phyloP scores from a whole-genome alignment of 2,329 filamentous ascomycete species.

The Penicillium sp. region DNA sequence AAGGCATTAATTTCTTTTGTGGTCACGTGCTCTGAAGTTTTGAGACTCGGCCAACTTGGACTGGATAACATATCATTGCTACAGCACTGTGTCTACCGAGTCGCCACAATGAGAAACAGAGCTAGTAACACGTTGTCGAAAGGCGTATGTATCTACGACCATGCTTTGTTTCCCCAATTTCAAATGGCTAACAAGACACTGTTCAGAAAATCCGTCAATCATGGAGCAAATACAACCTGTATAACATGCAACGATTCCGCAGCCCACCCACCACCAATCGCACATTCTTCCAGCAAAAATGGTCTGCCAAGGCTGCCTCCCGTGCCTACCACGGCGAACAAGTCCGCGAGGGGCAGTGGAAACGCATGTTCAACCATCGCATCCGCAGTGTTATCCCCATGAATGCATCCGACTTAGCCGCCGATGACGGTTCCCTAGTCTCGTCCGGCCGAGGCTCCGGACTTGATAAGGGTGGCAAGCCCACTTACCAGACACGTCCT shows the following conservation, averaged over 20 bases:
- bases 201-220: slow-evolving; percentile 85
- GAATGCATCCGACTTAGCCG: slow-evolving; percentile 75
- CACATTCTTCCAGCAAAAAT: slow-evolving; percentile 99
- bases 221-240: slow-evolving; percentile 97
- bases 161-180: background rate
- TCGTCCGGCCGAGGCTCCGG: slow-evolving; percentile 83
- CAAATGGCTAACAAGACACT: slow-evolving; percentile 10
- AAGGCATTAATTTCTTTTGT: background rate
- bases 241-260: slow-evolving; percentile 68
- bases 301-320: slow-evolving; percentile 78
- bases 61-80: slow-evolving; percentile 11
- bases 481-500: slow-evolving; percentile 31
- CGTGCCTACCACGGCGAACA: slow-evolving; percentile 94
- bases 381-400: slow-evolving; percentile 83
- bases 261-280: slow-evolving; percentile 46
- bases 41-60: slow-evolving; percentile 25
- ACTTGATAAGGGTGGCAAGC: slow-evolving; percentile 38
- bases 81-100: slow-evolving; percentile 18
- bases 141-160: slow-evolving; percentile 34
- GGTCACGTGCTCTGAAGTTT: slow-evolving; percentile 36
- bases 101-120: slow-evolving; percentile 47
- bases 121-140: slow-evolving; percentile 44
- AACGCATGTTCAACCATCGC: slow-evolving; percentile 83
- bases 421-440: slow-evolving; percentile 76
- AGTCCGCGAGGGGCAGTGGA: slow-evolving; percentile 89